Base-by-base conservation (phyloP, 192 early-diverging fungal species). In the Mortierella antarctica region DNA sequence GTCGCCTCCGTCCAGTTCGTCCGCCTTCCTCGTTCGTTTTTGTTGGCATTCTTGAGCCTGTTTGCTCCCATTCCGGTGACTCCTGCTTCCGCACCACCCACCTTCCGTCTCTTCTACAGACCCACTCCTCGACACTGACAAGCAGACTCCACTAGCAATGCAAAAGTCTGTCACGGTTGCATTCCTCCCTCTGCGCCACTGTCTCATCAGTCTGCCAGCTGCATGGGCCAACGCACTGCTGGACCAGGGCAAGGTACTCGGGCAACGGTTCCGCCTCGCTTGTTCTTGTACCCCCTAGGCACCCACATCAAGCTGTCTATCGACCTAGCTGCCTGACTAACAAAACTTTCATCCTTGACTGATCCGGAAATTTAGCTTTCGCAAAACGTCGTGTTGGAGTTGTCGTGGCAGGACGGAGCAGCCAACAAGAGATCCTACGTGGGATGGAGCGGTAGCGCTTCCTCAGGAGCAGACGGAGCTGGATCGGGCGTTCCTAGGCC, bases 201-300 rank as follows among this genome's bases (percentile, higher is more conserved):
- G 92, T 78, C 86, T 93, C 56, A 91, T 94, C 56, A 93, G 93
- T 73, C 69, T 96, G 41, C 95, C 95, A 5, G 62, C 84, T 10
- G 84, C 87, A 17, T 96, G 95, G 95, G 86, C 85, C 15, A 82
- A 89, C 50, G 92, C 92, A 7, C 82, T 96, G 44, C 86, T 90
- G 62, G 89, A 92, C 13, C 87, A 89, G 58, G 86, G 85, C 85
- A 91, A 91, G 85, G 92, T 92, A 86, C 13, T 49, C n/a, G 17
- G 11, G 13, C 15, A 11, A 11, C 31, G 15, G 20, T 18, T 31
- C 5, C 2, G 48, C 21, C 17, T 45, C 5, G 54, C n/a, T 45
- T 55, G 20, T 39, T 49, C 46, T 23, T 47, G 11, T 21, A 23
- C 10, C 14, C 14, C 5, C 66, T 23, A 6, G 21, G 3, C 20